These are phyloP conservation scores for Prunus mira DNA, from an alignment of 306 rosid genomes.

Conservation along the genomic window DNA sequence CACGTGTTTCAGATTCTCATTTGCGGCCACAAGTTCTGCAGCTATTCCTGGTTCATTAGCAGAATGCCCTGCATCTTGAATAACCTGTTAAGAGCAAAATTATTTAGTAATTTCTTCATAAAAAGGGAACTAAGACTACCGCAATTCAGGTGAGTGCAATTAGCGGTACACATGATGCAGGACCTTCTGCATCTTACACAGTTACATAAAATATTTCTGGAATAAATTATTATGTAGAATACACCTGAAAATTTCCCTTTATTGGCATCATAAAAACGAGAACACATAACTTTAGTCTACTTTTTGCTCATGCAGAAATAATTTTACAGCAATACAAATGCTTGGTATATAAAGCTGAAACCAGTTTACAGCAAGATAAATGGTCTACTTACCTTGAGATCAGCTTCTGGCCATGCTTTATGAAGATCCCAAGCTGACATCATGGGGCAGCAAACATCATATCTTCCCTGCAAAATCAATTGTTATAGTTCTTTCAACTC, in stretches of 20 bases:
- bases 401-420: slow-evolving; percentile 98
- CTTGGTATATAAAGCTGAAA: not conserved
- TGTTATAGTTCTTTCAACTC: not conserved
- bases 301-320: not conserved
- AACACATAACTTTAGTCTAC: not conserved
- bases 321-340: too few relatives aligned
- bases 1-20: slow-evolving; percentile 66
- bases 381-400: slow-evolving; percentile 51
- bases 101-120: slow-evolving; percentile 18
- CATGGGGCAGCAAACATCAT: slow-evolving; percentile 91
- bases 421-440: slow-evolving; percentile 99
- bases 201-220: not conserved
- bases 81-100: slow-evolving; percentile 48
- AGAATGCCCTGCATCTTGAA: slow-evolving; percentile 87
- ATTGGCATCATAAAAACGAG: not conserved
- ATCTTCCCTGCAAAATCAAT: slow-evolving; percentile 68
- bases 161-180: not conserved
- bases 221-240: not conserved
- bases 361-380: not conserved
- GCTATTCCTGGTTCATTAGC: slow-evolving; percentile 90
- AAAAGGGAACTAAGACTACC: not conserved
- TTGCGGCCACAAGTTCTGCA: slow-evolving; percentile 91
- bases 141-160: not conserved
- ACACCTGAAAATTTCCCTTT: not conserved
- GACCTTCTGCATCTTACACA: not conserved